Base-by-base conservation (phyloP, 2,329 filamentous ascomycete species). In the Malbranchea cinnamomea region DNA sequence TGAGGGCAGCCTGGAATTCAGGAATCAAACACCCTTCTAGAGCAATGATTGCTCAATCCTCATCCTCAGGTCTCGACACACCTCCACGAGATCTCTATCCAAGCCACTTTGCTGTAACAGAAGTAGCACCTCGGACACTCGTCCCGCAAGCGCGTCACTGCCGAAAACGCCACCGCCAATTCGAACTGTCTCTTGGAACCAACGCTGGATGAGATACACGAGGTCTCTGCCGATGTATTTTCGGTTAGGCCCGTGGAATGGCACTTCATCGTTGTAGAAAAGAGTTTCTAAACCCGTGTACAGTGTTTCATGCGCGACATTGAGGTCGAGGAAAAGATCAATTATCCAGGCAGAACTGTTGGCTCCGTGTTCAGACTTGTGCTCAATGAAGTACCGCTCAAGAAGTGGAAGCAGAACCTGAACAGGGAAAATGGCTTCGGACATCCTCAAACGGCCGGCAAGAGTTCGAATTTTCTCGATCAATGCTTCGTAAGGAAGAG, bases 201-300 rank as follows among this genome's bases (percentile, higher is more conserved):
- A 82, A 32, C 62, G 56, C 33, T 65, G 56, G 3, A 74, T 58
- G 3, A 74, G 52, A 41, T 76, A 73, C 1, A 77, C 52, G 23
- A 78, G 64, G 47, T 78, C 72, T 15, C 62, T 61, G 2, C 69
- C 69, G 5, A 80, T 58, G 34, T 65, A 54, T 23, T 62, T 62
- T 26, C 69, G 62, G 33, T 70, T 68, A 3, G 57, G 50, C 4
- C 69, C 71, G 20, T 63, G 55, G 49, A 79, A 81, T 0, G 76
- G 75, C 4, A 65, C 58, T 42, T 77, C 69, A 38, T 76, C 71
- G 21, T 67, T 67, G 50, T 77, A 78, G 56, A 73, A 79, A 52
- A 79, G 68, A 16, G 59, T 56, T 46, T 80, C 75, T 6, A 81
- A 56, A 2, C 73, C 66, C 1, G 65, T 59, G 41, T 78, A 63